Percentiles rank a stretch among this genome's conserved stretches.
Evolutionary conservation across 805 yeast genomes (phyloP).

Genomic region (Kregervanrija fluxuum): DNA sequence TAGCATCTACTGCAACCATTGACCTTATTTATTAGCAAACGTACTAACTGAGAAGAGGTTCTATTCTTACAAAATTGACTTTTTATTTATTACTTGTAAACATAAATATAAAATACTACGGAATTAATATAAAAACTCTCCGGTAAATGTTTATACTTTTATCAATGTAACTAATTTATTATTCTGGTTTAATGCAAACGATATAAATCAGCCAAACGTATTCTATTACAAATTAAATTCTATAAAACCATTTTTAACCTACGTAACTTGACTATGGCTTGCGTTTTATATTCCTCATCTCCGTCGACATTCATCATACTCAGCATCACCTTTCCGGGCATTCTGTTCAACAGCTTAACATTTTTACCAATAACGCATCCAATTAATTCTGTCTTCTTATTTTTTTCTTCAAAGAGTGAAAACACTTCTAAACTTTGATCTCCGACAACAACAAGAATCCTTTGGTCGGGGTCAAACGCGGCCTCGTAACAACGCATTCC

Average conservation of each 20-base stretch:
- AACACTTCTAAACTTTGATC: constrained; percentile 22
- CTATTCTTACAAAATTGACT: too few species aligned
- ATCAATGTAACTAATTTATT: too few species aligned
- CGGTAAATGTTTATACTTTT: too few species aligned
- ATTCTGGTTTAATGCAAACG: too few species aligned
- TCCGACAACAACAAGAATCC: constrained; percentile 17
- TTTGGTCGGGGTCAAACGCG: constrained; percentile 22
- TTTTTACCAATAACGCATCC: constrained; percentile 20
- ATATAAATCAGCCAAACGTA: too few species aligned
- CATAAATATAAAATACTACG: too few species aligned
- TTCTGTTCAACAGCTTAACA: constrained; percentile 17
- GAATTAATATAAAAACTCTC: too few species aligned
- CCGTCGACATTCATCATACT: constrained; percentile 11
- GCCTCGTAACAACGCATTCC: constrained; percentile 21
- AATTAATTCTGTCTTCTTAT: constrained; percentile 15
- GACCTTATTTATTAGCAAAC: too few species aligned
- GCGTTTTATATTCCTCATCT: constrained; percentile 4
- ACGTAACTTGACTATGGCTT: constrained; percentile 6
- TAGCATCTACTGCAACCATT: too few species aligned
- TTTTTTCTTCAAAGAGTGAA: constrained; percentile 16
- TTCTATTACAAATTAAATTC: too few species aligned
- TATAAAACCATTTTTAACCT: neutral
- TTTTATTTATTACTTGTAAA: too few species aligned
- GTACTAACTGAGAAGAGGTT: too few species aligned
- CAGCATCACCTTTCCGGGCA: constrained; percentile 23